A percentile compares a stretch with the other conserved stretches of the same genome.
Evolutionary conservation across 257 asterid species (phyloP).

Genomic region (Solanum etuberosum): DNA sequence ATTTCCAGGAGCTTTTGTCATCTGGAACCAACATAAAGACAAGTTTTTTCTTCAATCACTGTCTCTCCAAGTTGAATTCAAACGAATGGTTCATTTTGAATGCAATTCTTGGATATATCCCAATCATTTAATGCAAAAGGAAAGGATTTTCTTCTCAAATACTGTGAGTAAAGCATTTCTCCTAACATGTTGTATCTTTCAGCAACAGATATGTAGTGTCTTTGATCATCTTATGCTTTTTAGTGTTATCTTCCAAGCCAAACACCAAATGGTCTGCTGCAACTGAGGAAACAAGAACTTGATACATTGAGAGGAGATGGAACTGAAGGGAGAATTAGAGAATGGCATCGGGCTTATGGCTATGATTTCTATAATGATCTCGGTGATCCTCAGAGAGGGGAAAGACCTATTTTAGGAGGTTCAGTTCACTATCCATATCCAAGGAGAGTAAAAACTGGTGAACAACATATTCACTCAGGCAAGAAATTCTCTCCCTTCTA

Average conservation of each 20-base stretch:
- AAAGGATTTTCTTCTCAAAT: constrained; percentile 35
- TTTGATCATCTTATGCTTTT: not conserved
- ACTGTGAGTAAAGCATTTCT: constrained; percentile 12
- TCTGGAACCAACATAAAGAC: constrained; percentile 21
- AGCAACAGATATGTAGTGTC: not conserved
- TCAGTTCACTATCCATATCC: constrained; percentile 34
- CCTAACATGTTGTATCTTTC: not conserved
- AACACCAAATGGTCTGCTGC: constrained; percentile 26
- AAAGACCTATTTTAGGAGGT: constrained; percentile 33
- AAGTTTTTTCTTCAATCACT: constrained; percentile 23
- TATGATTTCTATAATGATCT: constrained; percentile 36
- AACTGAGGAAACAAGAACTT: constrained; percentile 33
- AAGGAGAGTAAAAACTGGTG: constrained; percentile 35
- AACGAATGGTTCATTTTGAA: constrained; percentile 18
- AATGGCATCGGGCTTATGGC: constrained; percentile 37
- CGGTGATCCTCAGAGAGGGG: constrained; percentile 19
- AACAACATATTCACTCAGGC: constrained; percentile 20
- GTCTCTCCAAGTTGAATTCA: constrained; percentile 10
- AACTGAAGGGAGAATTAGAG: constrained; percentile 15
- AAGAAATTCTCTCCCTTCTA: not conserved
- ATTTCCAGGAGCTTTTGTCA: constrained; percentile 23
- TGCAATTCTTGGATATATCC: constrained; percentile 47
- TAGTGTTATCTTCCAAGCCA: constrained; percentile 38
- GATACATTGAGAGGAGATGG: constrained; percentile 33
- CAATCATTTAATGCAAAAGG: constrained; percentile 13